phyloP scores from a whole-genome alignment of 2,329 filamentous ascomycete genomes.

The Diaporthe batatas region DNA sequence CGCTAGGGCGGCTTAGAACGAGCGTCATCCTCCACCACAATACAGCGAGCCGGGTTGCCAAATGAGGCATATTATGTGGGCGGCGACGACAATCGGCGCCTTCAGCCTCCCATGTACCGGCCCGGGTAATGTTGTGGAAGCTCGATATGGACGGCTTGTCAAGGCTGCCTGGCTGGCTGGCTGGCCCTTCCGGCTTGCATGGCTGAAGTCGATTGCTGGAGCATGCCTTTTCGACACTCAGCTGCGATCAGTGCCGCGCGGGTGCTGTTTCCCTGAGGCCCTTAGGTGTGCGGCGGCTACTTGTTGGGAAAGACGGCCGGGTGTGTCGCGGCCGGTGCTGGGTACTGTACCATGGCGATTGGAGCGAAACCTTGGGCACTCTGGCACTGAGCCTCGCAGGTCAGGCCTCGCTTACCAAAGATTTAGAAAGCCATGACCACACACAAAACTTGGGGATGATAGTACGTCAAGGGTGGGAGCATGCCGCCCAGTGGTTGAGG shows the following conservation, averaged over 20 bases:
- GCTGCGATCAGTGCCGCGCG: constrained; percentile 19
- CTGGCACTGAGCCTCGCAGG: constrained; percentile 8
- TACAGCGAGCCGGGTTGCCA: constrained; percentile 37
- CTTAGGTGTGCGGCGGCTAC: not conserved
- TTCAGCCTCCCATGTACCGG: not conserved
- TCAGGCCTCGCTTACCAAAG: constrained; percentile 31
- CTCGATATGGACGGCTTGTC: not conserved
- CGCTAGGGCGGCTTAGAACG: constrained; percentile 23
- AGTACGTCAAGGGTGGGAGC: constrained; percentile 26
- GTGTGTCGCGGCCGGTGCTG: not conserved
- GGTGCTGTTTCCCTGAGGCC: not conserved
- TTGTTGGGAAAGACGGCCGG: constrained; percentile 2
- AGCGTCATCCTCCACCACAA: constrained; percentile 19
- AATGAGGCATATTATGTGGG: constrained; percentile 28
- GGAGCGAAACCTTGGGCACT: not conserved
- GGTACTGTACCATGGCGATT: not conserved
- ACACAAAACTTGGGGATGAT: constrained; percentile 19
- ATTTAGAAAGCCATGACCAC: constrained; percentile 30
- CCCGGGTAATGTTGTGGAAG: not conserved
- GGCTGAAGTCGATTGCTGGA: not conserved
- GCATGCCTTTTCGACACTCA: constrained; percentile 1
- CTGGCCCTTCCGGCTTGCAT: not conserved
- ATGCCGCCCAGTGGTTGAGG: constrained; percentile 2
- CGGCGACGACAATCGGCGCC: not conserved
- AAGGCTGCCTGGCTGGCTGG: not conserved